Evolutionary conservation across 768 basidiomycete species (phyloP).

Genomic region (Fomitopsis pulvina): DNA sequence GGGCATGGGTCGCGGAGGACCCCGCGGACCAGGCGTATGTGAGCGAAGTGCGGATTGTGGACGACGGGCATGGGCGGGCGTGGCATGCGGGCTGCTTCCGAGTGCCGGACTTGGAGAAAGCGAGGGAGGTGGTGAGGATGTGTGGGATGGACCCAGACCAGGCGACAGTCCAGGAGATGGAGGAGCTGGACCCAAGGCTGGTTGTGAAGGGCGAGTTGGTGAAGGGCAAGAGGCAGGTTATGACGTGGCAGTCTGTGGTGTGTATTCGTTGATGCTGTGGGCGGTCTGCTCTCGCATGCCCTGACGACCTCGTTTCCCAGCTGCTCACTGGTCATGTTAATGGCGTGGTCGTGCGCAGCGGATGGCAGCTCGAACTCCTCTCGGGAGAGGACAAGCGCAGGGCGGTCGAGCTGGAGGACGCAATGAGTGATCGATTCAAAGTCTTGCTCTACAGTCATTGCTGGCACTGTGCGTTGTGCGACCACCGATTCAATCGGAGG

Average conservation of each 20-base stretch:
- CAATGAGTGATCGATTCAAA: background rate
- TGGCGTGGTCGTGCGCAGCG: background rate
- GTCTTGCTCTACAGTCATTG: background rate
- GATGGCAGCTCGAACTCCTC: background rate
- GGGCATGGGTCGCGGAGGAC: background rate
- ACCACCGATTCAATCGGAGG: too few relatives aligned
- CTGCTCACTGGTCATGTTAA: background rate
- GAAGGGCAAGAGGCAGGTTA: background rate
- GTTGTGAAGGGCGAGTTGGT: background rate
- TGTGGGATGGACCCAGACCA: constrained; percentile 4
- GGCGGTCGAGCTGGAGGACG: background rate
- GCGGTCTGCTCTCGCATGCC: too few relatives aligned
- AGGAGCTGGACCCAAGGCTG: background rate
- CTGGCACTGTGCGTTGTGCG: background rate
- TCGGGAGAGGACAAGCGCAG: background rate
- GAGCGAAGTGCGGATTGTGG: background rate
- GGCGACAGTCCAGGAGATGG: background rate
- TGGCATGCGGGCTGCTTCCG: background rate
- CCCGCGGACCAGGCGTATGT: background rate
- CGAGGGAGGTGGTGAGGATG: background rate
- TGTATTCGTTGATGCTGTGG: background rate
- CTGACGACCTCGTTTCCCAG: too few relatives aligned
- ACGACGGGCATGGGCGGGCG: background rate
- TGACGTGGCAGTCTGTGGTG: background rate
- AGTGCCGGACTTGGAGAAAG: background rate